These are phyloP conservation scores for Myrmaecium sp. DNA, from an alignment of 2,329 filamentous ascomycete species.

Conservation along the genomic window DNA sequence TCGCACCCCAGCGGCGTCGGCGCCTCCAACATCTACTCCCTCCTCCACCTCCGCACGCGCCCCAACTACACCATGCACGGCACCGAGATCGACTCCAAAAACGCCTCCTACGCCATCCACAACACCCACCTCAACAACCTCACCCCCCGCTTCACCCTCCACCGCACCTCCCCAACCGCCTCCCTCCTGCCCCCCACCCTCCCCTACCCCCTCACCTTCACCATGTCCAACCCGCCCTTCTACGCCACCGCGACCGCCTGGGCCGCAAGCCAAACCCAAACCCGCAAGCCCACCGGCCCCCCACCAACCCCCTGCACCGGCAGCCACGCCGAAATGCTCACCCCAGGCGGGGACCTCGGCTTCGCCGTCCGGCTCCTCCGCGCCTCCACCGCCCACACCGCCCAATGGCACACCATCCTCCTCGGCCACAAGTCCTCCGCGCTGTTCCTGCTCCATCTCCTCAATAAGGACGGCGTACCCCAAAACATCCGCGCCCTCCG, in stretches of 20 bases:
- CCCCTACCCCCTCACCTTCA: constrained; percentile 52
- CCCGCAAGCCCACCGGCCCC: constrained; percentile 49
- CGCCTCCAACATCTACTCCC: constrained; percentile 78
- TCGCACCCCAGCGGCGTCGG: constrained; percentile 50
- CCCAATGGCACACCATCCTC: constrained; percentile 87
- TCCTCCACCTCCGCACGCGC: constrained; percentile 56
- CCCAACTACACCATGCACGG: constrained; percentile 41
- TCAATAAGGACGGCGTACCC: constrained; percentile 35
- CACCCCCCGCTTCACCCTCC: constrained; percentile 44
- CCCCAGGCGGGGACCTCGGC: constrained; percentile 54
- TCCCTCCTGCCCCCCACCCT: constrained; percentile 45
- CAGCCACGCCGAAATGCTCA: constrained; percentile 71
- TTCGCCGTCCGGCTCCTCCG: constrained; percentile 57
- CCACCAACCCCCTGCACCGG: constrained; percentile 61
- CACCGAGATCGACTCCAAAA: constrained; percentile 58
- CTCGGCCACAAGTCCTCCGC: constrained; percentile 63
- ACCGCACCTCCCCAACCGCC: constrained; percentile 35
- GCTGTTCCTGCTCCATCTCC: constrained; percentile 40
- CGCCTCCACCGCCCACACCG: constrained; percentile 47
- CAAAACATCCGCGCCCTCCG: constrained; percentile 63
- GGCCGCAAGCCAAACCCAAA: constrained; percentile 36
- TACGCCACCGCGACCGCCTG: constrained; percentile 63
- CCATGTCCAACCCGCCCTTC: constrained; percentile 91
- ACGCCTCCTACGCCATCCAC: constrained; percentile 43
- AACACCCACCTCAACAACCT: constrained; percentile 56